Percentiles rank a stretch among this genome's conserved stretches.
Conservation (phyloP, 495 filamentous ascomycete genomes). For the Hypomontagnella monticulosa region DNA sequence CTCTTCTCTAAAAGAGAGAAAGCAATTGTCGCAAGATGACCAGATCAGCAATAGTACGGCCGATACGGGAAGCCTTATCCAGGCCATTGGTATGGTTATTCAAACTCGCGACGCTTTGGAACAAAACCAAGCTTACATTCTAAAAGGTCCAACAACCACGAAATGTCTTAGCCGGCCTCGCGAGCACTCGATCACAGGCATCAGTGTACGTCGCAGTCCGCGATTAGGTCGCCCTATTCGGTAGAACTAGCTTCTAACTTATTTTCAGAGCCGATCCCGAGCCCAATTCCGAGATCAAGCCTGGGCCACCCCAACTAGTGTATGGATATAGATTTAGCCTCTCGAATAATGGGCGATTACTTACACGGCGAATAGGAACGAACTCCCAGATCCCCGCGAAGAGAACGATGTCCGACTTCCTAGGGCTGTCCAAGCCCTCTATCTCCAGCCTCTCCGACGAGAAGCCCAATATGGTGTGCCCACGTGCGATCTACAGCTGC, state of each 20-base stretch:
- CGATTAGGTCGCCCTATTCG: background rate
- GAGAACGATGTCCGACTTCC: conserved; percentile 65
- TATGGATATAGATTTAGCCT: conserved; percentile 18
- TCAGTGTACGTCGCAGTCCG: conserved; percentile 29
- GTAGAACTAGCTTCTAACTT: background rate
- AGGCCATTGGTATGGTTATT: conserved; percentile 38
- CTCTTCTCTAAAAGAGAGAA: conserved; percentile 13
- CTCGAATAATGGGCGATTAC: conserved; percentile 3
- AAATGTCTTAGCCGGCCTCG: conserved; percentile 29
- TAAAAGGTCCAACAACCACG: conserved; percentile 38
- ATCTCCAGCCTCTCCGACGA: conserved; percentile 84
- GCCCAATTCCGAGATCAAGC: background rate
- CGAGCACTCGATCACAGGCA: conserved; percentile 34
- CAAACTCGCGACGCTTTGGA: background rate
- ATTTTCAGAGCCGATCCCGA: conserved; percentile 4
- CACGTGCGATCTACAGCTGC: conserved; percentile 88
- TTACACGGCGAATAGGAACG: conserved; percentile 39
- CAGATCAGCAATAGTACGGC: conserved; percentile 39
- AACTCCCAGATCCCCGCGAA: conserved; percentile 34
- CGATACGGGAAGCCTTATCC: conserved; percentile 42
- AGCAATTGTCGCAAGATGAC: conserved; percentile 39
- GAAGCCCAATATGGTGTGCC: conserved; percentile 77
- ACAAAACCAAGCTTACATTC: conserved; percentile 21
- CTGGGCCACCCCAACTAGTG: conserved; percentile 29
- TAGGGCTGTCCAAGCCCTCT: conserved; percentile 82